Base-by-base conservation (phyloP, 805 yeast genomes). In the Ogataea salicorniae region DNA sequence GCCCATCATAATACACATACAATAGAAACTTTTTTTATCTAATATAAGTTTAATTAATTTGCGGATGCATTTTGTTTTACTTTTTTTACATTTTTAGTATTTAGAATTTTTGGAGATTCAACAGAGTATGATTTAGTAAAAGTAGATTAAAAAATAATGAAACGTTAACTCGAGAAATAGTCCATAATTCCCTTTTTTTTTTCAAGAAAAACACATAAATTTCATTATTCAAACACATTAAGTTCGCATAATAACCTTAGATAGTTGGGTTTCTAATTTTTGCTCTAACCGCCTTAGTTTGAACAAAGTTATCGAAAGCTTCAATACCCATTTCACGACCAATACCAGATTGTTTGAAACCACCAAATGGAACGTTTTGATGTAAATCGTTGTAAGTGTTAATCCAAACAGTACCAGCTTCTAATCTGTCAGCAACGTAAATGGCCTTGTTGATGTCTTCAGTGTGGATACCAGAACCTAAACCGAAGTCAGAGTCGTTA, bases 381-480 rank as follows among this genome's bases (percentile, higher is more conserved):
- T 81, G 80, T 80, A 81, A 80, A 65, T 80, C 85, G 61, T 81
- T 81, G 71, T 81, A 81, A 48, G 83, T 77, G 76, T 87, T 87
- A 57, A 85, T 76, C 88, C 92, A 87, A 54, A 87, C 79, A 42
- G 92, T 81, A 70, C 95, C 95, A 49, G 91, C 84, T 62, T 80
- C 80, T 51, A 87, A 62, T 66, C 77, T 75, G 67, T 77, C 76
- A 39, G 94, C 76, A 47, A 85, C 85, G 46, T 77, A 77, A 50
- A 82, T 66, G 31, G 85, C 94, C 58, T 75, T 82, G 72, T 75
- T 79, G 48, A 83, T 60, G 61, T 84, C 81, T 45, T 74, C 70
- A 41, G 96, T 82, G 76, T 88, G 94, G 48, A 89, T 71, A 72
- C 90, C 94, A 45, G 95, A 94, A 61, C 95, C 95, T 58, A 89